Base-by-base conservation (phyloP, 2,329 filamentous ascomycete species). In the Kalmusia sp. region DNA sequence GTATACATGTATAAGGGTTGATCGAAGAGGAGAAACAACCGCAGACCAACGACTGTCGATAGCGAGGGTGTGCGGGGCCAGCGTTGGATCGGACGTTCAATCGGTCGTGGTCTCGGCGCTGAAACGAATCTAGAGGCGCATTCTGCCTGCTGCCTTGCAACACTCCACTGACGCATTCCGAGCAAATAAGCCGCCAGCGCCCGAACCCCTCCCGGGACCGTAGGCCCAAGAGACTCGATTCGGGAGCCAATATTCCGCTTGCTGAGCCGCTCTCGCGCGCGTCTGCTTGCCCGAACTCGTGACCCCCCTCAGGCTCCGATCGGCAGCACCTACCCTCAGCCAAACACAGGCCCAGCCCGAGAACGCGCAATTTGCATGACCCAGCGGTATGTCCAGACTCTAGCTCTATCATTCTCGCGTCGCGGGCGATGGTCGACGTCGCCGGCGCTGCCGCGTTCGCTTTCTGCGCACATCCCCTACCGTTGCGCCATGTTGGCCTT, bases 361-460 rank as follows among this genome's bases (percentile, higher is more conserved):
- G 68, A 68, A 72, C 71, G 71, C 71, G 71, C 70, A 69, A 67
- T 67, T 70, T 73, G 70, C 69, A 69, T 68, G 63, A 60, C 52
- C 55, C 57, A 63, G 63, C 69, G 71, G 73, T 75, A 72, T 68
- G 72, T 75, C 57, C 58, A 54, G 60, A 56, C 41, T 51, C 27
- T 54, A 22, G 28, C 40, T 30, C 47, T 38, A 38, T 53, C 27
- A 8, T 19, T 7, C 30, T 12, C 30, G 25, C 47, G 30, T 11
- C 9, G 40, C 12, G 15, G 40, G 50, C 30, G 22, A 41, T 38
- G 38, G 14, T 21, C 31, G 49, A 39, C 33, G 49, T 15, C 35
- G 49, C 25, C 15, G 53, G 17, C 31, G 53, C 35, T 31, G 48
- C 30, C 33, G 30, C 30, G n/a, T 14, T 17, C 14, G 40, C n/a